phyloP scores from a whole-genome alignment of 106 monocot genomes.

The Apostasia ramifera region DNA sequence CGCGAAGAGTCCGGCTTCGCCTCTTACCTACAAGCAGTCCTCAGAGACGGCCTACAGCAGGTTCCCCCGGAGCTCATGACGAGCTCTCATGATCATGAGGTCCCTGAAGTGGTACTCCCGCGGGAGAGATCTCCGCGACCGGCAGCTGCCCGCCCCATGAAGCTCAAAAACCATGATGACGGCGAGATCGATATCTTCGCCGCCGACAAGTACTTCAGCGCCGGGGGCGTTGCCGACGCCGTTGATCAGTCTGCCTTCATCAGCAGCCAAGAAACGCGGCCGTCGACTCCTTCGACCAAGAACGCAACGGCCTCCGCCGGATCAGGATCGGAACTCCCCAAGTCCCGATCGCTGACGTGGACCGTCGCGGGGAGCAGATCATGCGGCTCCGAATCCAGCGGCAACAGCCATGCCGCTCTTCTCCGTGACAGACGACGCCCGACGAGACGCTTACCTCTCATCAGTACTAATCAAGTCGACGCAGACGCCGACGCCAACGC shows the following conservation, averaged over 20 bases:
- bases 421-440: constrained; percentile 5
- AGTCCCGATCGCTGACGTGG: neutral
- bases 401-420: constrained; percentile 27
- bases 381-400: constrained; percentile 18
- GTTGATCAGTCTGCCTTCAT: no score
- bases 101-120: no score
- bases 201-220: constrained; percentile 70
- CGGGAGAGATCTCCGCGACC: no score
- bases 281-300: neutral
- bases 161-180: constrained; percentile 3
- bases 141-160: no score
- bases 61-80: no score
- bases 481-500: neutral
- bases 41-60: no score
- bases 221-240: neutral
- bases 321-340: neutral
- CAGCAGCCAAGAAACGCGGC: neutral
- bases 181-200: constrained; percentile 50
- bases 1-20: no score
- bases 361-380: constrained; percentile 5
- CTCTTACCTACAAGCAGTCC: no score
- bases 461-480: neutral
- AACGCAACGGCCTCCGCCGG: neutral
- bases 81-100: no score
- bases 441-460: neutral